phyloP scores from a whole-genome alignment of 345 rosid genomes.

The Boechera stricta region DNA sequence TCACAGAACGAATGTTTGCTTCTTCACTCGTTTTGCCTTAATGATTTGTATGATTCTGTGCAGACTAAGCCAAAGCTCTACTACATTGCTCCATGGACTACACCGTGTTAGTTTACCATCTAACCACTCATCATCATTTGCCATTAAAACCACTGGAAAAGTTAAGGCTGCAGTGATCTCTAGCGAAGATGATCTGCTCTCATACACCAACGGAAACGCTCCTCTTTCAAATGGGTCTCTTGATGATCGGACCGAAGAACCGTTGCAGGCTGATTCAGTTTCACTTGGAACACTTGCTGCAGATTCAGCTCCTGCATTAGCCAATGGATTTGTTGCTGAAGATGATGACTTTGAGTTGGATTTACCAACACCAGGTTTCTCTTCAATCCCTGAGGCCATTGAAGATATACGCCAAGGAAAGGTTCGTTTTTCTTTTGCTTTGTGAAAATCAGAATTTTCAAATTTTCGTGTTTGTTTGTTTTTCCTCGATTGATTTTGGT shows the following conservation, averaged over 20 bases:
- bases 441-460: neutral
- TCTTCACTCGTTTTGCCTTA: neutral
- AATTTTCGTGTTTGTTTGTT: neutral
- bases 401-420: conserved; percentile 92
- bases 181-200: conserved; percentile 63
- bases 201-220: conserved; percentile 50
- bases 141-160: conserved; percentile 47
- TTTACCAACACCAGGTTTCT: conserved; percentile 71
- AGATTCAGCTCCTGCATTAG: conserved; percentile 47
- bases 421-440: conserved; percentile 51
- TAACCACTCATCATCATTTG: conserved; percentile 43
- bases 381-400: conserved; percentile 83
- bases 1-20: conserved; percentile 1
- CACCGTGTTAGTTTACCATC: conserved; percentile 43
- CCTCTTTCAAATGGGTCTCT: conserved; percentile 42
- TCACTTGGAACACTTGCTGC: conserved; percentile 57
- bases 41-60: conserved; percentile 33
- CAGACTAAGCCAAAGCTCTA: conserved; percentile 54
- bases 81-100: conserved; percentile 53
- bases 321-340: conserved; percentile 53
- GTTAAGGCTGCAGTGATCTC: conserved; percentile 62
- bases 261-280: conserved; percentile 49
- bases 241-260: conserved; percentile 41
- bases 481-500: conserved; percentile 12
- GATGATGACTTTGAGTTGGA: conserved; percentile 78